These are phyloP conservation scores for Aspergillus tanneri DNA, from an alignment of 2,329 filamentous ascomycete genomes.

Conservation along the genomic window DNA sequence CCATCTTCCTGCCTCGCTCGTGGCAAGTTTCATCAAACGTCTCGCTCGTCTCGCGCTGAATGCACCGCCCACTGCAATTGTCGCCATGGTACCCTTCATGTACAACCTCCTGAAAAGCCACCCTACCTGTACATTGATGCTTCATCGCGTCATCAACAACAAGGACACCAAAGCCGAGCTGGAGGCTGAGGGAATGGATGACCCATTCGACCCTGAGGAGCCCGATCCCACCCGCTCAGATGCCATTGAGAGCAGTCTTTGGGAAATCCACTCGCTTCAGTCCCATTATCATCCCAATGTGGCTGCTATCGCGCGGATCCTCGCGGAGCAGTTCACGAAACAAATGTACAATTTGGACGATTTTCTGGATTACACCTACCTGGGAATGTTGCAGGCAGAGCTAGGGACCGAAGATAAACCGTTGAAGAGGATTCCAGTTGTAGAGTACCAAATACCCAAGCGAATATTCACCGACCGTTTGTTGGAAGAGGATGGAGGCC, in stretches of 20 bases:
- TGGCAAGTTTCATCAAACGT: constrained; percentile 96
- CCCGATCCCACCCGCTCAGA: constrained; percentile 77
- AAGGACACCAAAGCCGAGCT: constrained; percentile 58
- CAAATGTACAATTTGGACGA: constrained; percentile 93
- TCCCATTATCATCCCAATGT: constrained; percentile 97
- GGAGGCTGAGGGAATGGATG: constrained; percentile 62
- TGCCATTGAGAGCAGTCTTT: constrained; percentile 89
- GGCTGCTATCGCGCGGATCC: constrained; percentile 86
- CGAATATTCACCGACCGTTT: constrained; percentile 61
- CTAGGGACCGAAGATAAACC: constrained; percentile 64
- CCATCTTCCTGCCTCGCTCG: constrained; percentile 84
- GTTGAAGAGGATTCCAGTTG: constrained; percentile 79
- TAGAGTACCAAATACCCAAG: constrained; percentile 94
- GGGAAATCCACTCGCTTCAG: constrained; percentile 90
- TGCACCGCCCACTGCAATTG: constrained; percentile 84
- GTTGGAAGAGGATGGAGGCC: constrained; percentile 41
- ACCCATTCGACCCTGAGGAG: constrained; percentile 76
- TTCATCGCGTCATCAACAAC: constrained; percentile 72
- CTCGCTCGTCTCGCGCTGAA: constrained; percentile 79
- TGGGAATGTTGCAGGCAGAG: constrained; percentile 74
- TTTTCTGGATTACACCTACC: constrained; percentile 91
- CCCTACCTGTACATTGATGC: constrained; percentile 90
- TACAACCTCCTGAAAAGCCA: constrained; percentile 93
- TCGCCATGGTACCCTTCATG: constrained; percentile 85
- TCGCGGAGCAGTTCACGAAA: constrained; percentile 97